Evolutionary conservation across 2,329 filamentous ascomycete species (phyloP).

Genomic region (Penicillium sp.): DNA sequence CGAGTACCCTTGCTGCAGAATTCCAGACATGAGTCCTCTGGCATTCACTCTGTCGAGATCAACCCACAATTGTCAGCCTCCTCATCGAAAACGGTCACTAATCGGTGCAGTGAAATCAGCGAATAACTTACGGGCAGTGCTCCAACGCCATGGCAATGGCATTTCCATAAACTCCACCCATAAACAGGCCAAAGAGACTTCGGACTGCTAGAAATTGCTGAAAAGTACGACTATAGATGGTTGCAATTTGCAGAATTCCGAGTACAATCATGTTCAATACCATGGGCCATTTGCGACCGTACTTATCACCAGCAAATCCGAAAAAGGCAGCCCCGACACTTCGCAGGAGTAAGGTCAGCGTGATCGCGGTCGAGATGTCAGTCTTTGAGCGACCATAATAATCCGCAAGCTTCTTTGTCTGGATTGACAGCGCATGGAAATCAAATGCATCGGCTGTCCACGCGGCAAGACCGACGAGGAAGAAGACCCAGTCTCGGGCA

Average conservation of each 20-base stretch:
- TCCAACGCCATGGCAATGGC: conserved; percentile 73
- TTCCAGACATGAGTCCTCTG: conserved; percentile 73
- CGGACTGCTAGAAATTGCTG: conserved; percentile 68
- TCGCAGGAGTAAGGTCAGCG: conserved; percentile 64
- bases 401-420: conserved; percentile 63
- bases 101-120: background rate
- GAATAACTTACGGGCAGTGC: conserved; percentile 51
- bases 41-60: conserved; percentile 46
- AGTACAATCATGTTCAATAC: conserved; percentile 71
- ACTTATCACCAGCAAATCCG: conserved; percentile 70
- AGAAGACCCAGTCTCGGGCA: conserved; percentile 65
- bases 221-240: conserved; percentile 69
- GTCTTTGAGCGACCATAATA: conserved; percentile 58
- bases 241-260: conserved; percentile 66
- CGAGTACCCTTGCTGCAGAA: conserved; percentile 75
- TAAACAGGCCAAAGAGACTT: conserved; percentile 68
- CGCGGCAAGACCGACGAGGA: conserved; percentile 65
- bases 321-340: conserved; percentile 71
- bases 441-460: conserved; percentile 82
- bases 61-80: background rate
- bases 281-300: conserved; percentile 75
- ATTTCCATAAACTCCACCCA: conserved; percentile 76
- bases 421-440: conserved; percentile 74
- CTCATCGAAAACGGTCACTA: too few species aligned
- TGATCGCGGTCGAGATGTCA: conserved; percentile 58